These are phyloP conservation scores for Ogataea ramenticola DNA, from an alignment of 805 yeast genomes.

Conservation along the genomic window DNA sequence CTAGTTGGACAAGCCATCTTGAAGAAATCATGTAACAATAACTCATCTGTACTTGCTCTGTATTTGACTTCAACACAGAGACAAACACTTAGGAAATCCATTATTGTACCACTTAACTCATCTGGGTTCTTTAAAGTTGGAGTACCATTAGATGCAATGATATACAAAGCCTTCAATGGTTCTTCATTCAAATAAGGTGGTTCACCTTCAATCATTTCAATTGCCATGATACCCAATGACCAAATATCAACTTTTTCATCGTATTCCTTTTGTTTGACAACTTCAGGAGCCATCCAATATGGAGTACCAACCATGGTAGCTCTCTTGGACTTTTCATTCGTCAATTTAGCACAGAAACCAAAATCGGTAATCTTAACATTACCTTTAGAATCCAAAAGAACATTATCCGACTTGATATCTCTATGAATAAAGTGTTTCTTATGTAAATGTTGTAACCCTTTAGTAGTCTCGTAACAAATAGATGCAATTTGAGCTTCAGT, in stretches of 20 bases:
- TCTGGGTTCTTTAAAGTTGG: conserved; percentile 87
- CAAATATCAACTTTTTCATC: conserved; percentile 97
- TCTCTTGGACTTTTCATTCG: conserved; percentile 75
- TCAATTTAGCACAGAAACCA: conserved; percentile 90
- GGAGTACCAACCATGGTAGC: conserved; percentile 99
- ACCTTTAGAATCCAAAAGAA: conserved; percentile 72
- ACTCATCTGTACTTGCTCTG: conserved; percentile 86
- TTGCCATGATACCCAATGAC: conserved; percentile 97
- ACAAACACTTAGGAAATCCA: conserved; percentile 83
- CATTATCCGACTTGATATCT: conserved; percentile 95
- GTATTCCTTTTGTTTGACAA: conserved; percentile 88
- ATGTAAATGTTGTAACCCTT: conserved; percentile 89
- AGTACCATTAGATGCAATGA: conserved; percentile 95
- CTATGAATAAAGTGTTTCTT: conserved; percentile 90
- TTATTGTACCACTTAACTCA: conserved; percentile 62
- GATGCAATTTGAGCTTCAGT: conserved; percentile 87
- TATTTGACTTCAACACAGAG: conserved; percentile 89
- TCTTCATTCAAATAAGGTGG: conserved; percentile 97
- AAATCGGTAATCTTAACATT: conserved; percentile 93
- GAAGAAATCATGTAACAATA: conserved; percentile 69
- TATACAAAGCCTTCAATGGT: conserved; percentile 85
- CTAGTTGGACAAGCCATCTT: conserved; percentile 53
- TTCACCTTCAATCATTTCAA: conserved; percentile 98
- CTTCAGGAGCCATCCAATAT: conserved; percentile 99
- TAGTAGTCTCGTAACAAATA: conserved; percentile 82